These are phyloP conservation scores for Uronychia setigera DNA, from an alignment of 73 alveolate genomes.

Conservation along the genomic window DNA sequence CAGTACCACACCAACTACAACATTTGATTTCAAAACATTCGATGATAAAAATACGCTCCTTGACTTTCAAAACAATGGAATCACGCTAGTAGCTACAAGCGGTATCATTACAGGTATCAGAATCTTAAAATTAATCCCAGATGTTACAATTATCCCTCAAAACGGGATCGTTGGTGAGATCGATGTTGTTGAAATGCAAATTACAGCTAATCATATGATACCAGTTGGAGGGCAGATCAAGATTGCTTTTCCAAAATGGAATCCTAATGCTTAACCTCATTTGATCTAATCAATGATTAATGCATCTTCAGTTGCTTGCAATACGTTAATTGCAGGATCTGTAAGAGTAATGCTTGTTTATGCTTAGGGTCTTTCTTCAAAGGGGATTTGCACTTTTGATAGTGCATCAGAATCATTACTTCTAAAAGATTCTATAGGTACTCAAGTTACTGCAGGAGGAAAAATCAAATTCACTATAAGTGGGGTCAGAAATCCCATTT, in stretches of 20 bases:
- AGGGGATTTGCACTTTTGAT: no score
- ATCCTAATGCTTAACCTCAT: conserved; percentile 39
- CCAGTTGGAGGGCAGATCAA: conserved; percentile 44
- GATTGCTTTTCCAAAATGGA: conserved; percentile 66
- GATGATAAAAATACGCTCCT: neutral
- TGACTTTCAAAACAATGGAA: conserved; percentile 9
- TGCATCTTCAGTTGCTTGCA: neutral
- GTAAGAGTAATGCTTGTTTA: no score
- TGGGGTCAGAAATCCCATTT: conserved; percentile 52
- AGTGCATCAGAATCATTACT: no score
- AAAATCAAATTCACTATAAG: conserved; percentile 32
- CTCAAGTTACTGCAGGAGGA: conserved; percentile 27
- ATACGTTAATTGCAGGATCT: no score
- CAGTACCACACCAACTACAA: conserved; percentile 23
- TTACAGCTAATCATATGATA: conserved; percentile 26
- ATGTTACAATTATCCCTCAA: conserved; percentile 21
- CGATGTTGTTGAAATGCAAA: conserved; percentile 7
- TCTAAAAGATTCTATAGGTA: no score
- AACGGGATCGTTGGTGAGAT: conserved; percentile 51
- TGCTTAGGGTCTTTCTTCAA: no score
- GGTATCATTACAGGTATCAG: conserved; percentile 1
- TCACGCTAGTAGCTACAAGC: conserved; percentile 13
- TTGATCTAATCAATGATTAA: conserved; percentile 36
- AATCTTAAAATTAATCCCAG: neutral
- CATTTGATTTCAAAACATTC: conserved; percentile 21